Percentiles rank a stretch among this genome's conserved stretches.
Conservation (phyloP, 2,329 filamentous ascomycete species). For the Cladosporium sp. region DNA sequence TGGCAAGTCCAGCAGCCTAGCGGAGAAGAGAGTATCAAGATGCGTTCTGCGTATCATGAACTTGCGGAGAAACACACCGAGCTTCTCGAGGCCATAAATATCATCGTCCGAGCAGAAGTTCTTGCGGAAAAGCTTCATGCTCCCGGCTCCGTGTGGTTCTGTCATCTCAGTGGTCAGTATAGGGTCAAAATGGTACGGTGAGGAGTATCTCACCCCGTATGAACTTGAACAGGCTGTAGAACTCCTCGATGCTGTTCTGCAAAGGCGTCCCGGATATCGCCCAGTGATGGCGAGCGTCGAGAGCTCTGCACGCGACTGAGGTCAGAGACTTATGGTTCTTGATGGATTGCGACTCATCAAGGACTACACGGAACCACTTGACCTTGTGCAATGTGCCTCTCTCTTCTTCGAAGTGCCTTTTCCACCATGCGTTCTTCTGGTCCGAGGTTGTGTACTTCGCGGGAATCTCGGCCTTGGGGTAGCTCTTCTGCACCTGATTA, state of each 20-base stretch:
- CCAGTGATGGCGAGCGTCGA: slow-evolving; percentile 73
- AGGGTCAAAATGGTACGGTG: background rate
- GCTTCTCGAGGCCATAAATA: slow-evolving; percentile 31
- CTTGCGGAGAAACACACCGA: slow-evolving; percentile 36
- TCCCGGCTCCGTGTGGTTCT: background rate
- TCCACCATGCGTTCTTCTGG: slow-evolving; percentile 39
- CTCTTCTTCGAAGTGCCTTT: slow-evolving; percentile 25
- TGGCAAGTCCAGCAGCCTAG: slow-evolving; percentile 53
- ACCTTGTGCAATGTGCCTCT: slow-evolving; percentile 38
- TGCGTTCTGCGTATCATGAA: slow-evolving; percentile 57
- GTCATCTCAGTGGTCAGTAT: background rate
- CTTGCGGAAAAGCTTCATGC: slow-evolving; percentile 36
- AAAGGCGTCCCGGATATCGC: slow-evolving; percentile 61
- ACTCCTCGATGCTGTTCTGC: slow-evolving; percentile 68
- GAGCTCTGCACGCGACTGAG: slow-evolving; percentile 61
- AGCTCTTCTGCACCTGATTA: slow-evolving; percentile 37
- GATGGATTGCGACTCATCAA: slow-evolving; percentile 81
- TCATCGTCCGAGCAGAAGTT: slow-evolving; percentile 38
- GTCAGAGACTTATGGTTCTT: slow-evolving; percentile 68
- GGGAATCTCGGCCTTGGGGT: slow-evolving; percentile 39
- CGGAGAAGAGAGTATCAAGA: slow-evolving; percentile 48
- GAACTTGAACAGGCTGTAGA: slow-evolving; percentile 76
- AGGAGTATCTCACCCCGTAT: slow-evolving; percentile 46
- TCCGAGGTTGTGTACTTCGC: slow-evolving; percentile 33
- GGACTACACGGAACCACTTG: slow-evolving; percentile 71